Conservation (phyloP, 169 alveolate genomes). For the Miamiensis avidus region DNA sequence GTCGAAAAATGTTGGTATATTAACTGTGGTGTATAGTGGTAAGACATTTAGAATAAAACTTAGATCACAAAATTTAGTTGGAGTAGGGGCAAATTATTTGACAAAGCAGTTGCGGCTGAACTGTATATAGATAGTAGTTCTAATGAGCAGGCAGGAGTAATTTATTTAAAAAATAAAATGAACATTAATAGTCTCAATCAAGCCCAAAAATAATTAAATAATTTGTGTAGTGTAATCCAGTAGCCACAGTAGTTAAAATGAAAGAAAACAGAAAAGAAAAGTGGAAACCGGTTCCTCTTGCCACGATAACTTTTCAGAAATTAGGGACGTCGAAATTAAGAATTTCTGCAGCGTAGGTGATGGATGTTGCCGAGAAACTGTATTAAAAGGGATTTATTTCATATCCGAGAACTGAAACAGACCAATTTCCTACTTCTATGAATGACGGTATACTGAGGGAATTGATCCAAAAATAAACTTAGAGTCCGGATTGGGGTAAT, state of each 20-base stretch:
- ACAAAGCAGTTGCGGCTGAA: slow-evolving; percentile 61
- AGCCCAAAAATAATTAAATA: too few species aligned
- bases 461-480: slow-evolving; percentile 73
- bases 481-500: slow-evolving; percentile 88
- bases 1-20: slow-evolving; percentile 95
- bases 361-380: slow-evolving; percentile 96
- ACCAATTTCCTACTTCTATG: slow-evolving; percentile 90
- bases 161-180: slow-evolving; percentile 7
- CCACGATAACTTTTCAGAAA: slow-evolving; percentile 86
- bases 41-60: slow-evolving; percentile 47
- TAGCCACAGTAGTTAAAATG: slow-evolving; percentile 32
- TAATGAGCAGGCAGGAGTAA: slow-evolving; percentile 67
- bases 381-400: slow-evolving; percentile 92
- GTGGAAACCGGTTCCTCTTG: slow-evolving; percentile 84
- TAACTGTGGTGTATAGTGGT: slow-evolving; percentile 47
- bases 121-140: slow-evolving; percentile 78
- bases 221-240: slow-evolving; percentile 12
- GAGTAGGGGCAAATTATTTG: slow-evolving; percentile 82
- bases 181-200: too few species aligned
- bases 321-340: slow-evolving; percentile 81
- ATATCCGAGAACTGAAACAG: slow-evolving; percentile 99
- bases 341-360: slow-evolving; percentile 88
- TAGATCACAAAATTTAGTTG: slow-evolving; percentile 69
- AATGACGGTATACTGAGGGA: slow-evolving; percentile 63
- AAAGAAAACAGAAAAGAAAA: slow-evolving; percentile 52